A percentile compares a stretch with the other conserved stretches of the same genome.
phyloP scores from a whole-genome alignment of 352 stramenopile genomes.

The Globisporangium okanoganense region DNA sequence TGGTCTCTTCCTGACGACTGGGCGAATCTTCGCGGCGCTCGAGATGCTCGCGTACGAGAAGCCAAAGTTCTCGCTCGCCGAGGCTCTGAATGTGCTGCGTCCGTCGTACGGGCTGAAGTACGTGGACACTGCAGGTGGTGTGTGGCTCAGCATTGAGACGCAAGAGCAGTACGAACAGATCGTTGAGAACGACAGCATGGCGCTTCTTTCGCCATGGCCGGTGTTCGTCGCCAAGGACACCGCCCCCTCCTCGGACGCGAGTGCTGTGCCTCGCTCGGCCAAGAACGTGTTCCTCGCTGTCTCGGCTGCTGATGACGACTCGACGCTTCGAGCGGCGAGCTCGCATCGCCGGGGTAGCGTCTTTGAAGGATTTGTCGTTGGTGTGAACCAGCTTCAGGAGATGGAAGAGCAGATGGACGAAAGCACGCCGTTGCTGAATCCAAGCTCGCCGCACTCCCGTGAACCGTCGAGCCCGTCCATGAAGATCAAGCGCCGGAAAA shows the following conservation, averaged over 20 bases:
- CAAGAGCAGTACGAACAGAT: conserved; percentile 62
- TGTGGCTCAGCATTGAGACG: conserved; percentile 81
- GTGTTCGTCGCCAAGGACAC: conserved; percentile 74
- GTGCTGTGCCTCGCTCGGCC: conserved; percentile 19
- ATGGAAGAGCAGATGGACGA: conserved; percentile 37
- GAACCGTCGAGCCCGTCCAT: conserved; percentile 26
- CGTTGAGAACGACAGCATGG: conserved; percentile 51
- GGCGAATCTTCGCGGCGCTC: conserved; percentile 69
- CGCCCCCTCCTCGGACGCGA: conserved; percentile 13
- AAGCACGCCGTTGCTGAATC: conserved; percentile 52
- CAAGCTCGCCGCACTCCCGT: conserved; percentile 18
- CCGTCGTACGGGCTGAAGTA: conserved; percentile 78
- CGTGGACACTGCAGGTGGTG: conserved; percentile 49
- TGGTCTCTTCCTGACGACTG: conserved; percentile 69
- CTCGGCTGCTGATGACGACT: conserved; percentile 73
- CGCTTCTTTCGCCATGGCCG: conserved; percentile 62
- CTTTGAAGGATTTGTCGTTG: conserved; percentile 83
- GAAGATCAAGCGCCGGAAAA: conserved; percentile 55
- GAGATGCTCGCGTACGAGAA: conserved; percentile 84
- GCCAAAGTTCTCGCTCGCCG: conserved; percentile 78
- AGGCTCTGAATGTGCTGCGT: conserved; percentile 78
- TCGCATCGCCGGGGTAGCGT: conserved; percentile 45
- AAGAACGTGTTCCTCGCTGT: conserved; percentile 81
- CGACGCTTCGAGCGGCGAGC: conserved; percentile 61
- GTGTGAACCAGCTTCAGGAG: conserved; percentile 70